phyloP scores from a whole-genome alignment of 2,329 filamentous ascomycete species.

The Sarocladium oryzae region DNA sequence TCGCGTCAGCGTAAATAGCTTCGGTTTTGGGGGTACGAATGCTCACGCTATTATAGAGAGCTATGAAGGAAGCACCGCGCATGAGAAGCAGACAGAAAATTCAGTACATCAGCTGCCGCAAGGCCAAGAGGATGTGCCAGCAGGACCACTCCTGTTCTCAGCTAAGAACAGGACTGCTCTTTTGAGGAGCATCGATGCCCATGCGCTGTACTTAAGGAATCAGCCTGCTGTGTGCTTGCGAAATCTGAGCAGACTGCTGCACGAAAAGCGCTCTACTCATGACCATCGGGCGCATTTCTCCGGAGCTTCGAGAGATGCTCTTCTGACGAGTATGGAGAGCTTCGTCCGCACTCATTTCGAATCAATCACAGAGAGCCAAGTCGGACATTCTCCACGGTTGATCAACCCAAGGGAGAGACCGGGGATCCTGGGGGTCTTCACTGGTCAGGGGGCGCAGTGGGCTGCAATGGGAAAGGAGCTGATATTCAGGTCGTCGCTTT shows the following conservation, averaged over 20 bases:
- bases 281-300: neutral
- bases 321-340: neutral
- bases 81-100: neutral
- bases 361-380: conserved; percentile 23
- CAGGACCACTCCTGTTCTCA: neutral
- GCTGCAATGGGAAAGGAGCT: conserved; percentile 35
- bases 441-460: conserved; percentile 37
- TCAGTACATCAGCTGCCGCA: neutral
- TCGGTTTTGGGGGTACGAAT: conserved; percentile 23
- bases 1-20: conserved; percentile 14
- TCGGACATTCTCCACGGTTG: conserved; percentile 14
- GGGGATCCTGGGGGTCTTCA: conserved; percentile 32
- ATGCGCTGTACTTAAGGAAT: neutral
- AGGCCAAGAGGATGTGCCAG: neutral
- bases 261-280: neutral
- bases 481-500: conserved; percentile 31
- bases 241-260: neutral
- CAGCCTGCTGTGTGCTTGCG: neutral
- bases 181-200: neutral
- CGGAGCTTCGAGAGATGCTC: neutral
- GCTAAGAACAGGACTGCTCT: neutral
- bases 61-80: neutral
- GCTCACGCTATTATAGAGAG: conserved; percentile 19
- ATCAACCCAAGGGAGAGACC: conserved; percentile 20
- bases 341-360: conserved; percentile 28